Evolutionary conservation across 441 rosid genomes (phyloP).

Genomic region (Brassica hybrid): DNA sequence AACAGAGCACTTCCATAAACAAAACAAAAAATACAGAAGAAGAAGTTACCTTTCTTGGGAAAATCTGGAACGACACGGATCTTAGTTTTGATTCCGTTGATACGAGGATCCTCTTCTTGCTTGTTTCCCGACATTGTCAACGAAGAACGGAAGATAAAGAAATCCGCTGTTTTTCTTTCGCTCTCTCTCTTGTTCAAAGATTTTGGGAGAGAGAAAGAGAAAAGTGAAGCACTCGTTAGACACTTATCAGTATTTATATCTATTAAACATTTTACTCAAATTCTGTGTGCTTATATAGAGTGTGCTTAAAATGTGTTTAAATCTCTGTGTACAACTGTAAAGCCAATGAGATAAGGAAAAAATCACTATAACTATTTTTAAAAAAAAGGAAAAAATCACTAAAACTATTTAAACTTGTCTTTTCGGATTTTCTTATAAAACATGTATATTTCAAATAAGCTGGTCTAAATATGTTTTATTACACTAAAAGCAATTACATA

Average conservation of each 20-base stretch:
- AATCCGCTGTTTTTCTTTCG: constrained; percentile 19
- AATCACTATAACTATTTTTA: not conserved
- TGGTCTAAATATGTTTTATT: not conserved
- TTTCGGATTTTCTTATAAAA: not conserved
- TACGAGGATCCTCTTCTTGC: constrained; percentile 80
- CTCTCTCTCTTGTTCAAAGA: constrained; percentile 15
- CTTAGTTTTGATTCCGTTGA: constrained; percentile 75
- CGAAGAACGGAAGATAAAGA: constrained; percentile 19
- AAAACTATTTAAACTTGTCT: not conserved
- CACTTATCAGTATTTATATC: constrained; percentile 36
- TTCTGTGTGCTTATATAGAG: constrained; percentile 26
- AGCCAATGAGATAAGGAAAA: not conserved
- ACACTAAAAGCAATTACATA: not conserved
- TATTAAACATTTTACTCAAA: not conserved
- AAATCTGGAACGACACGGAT: constrained; percentile 91
- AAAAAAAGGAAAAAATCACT: too few species aligned
- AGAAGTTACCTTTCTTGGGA: constrained; percentile 40
- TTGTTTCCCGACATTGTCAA: constrained; percentile 78
- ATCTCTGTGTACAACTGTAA: constrained; percentile 36
- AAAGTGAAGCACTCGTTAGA: constrained; percentile 32
- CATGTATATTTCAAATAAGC: not conserved
- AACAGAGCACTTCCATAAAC: constrained; percentile 3
- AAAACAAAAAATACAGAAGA: constrained; percentile 19
- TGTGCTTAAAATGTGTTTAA: constrained; percentile 41
- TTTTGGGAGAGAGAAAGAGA: constrained; percentile 23